Conservation (phyloP, 495 filamentous ascomycete species). For the Halenospora varia region DNA sequence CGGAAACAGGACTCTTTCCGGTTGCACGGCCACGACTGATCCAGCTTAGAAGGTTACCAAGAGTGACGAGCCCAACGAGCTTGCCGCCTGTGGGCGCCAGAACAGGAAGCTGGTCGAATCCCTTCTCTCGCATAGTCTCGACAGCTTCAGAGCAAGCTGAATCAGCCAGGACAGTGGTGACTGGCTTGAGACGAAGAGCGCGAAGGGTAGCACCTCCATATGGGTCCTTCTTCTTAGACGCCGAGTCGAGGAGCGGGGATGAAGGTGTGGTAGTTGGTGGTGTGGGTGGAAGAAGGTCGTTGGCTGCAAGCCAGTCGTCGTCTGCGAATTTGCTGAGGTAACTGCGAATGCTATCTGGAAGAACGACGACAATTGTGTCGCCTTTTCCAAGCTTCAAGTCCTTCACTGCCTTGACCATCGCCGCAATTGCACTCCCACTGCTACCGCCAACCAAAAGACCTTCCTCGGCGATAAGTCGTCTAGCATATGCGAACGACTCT, state of each 20-base stretch:
- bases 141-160: conserved; percentile 77
- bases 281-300: conserved; percentile 70
- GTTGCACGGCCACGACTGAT: conserved; percentile 77
- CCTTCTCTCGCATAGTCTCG: conserved; percentile 94
- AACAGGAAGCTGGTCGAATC: conserved; percentile 94
- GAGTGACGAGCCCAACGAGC: conserved; percentile 86
- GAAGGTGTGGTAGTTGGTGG: conserved; percentile 45
- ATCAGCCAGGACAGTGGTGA: conserved; percentile 71
- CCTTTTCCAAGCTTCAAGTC: conserved; percentile 69
- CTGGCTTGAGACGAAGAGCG: conserved; percentile 81
- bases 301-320: conserved; percentile 96
- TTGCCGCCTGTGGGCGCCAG: conserved; percentile 61
- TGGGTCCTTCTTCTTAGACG: conserved; percentile 40
- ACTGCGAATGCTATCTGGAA: conserved; percentile 93
- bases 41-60: conserved; percentile 90
- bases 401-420: conserved; percentile 72
- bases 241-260: conserved; percentile 32
- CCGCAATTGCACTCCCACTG: conserved; percentile 88
- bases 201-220: conserved; percentile 72
- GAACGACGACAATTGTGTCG: conserved; percentile 82
- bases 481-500: conserved; percentile 84
- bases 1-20: conserved; percentile 63
- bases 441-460: conserved; percentile 92
- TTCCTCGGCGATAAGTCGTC: conserved; percentile 89
- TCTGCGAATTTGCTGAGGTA: conserved; percentile 99